phyloP scores from a whole-genome alignment of 2,329 filamentous ascomycete species.

The Phoma sp. region DNA sequence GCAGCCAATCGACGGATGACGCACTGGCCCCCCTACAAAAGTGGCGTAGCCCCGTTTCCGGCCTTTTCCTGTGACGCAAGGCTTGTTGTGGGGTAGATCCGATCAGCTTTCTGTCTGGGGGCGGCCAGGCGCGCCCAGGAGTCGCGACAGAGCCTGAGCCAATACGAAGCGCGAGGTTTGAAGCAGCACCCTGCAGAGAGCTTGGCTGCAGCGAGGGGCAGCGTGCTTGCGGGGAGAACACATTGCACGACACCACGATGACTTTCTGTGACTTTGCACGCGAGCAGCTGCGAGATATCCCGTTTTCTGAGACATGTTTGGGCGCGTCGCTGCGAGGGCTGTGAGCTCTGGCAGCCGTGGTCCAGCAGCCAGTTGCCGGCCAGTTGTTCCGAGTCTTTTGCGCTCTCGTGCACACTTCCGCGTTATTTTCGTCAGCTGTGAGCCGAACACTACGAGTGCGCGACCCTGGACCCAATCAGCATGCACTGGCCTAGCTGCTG shows the following conservation, averaged over 20 bases:
- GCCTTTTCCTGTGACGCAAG: constrained; percentile 22
- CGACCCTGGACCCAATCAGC: constrained; percentile 34
- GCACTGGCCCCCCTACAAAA: constrained; percentile 12
- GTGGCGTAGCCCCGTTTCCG: constrained; percentile 28
- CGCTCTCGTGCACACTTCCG: constrained; percentile 28
- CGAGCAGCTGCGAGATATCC: background rate
- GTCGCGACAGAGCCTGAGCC: constrained; percentile 9
- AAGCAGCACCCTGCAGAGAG: constrained; percentile 9
- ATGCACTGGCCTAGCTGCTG: constrained; percentile 23
- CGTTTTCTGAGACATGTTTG: constrained; percentile 13
- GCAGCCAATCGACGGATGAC: constrained; percentile 26
- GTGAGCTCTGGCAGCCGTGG: constrained; percentile 13
- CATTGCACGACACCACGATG: constrained; percentile 3
- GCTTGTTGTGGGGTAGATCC: constrained; percentile 19
- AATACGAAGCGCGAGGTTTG: constrained; percentile 13
- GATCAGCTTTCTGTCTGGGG: constrained; percentile 20
- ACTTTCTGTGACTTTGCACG: background rate
- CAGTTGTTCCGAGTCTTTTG: constrained; percentile 27
- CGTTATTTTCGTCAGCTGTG: constrained; percentile 38
- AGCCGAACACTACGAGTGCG: constrained; percentile 29
- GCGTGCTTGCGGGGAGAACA: constrained; percentile 2
- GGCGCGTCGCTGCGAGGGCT: constrained; percentile 3
- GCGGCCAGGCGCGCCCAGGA: constrained; percentile 18
- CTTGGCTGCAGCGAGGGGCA: constrained; percentile 12
- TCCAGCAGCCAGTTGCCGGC: constrained; percentile 25